Conservation (phyloP, 225 moss, liverwort and hornwort species). For the Takakia lepidozioides region DNA sequence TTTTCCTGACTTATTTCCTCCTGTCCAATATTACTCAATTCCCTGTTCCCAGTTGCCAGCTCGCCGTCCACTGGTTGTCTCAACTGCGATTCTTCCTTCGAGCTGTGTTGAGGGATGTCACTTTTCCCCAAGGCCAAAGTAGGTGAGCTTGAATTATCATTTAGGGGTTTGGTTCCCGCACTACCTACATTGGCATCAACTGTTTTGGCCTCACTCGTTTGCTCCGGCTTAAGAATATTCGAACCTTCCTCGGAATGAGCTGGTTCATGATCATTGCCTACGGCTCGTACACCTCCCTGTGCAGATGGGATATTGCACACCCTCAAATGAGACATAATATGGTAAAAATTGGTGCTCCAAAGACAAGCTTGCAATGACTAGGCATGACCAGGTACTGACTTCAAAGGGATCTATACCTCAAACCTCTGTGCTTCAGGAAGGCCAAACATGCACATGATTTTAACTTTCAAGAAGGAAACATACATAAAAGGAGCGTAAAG, state of each 20-base stretch:
- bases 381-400: too few species aligned
- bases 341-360: neutral
- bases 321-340: too few species aligned
- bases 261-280: slow-evolving; percentile 39
- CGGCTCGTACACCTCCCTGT: slow-evolving; percentile 53
- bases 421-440: too few species aligned
- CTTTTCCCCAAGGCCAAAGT: slow-evolving; percentile 18
- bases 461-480: too few species aligned
- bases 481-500: too few species aligned
- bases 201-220: slow-evolving; percentile 18
- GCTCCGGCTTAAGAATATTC: slow-evolving; percentile 24
- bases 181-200: slow-evolving; percentile 5
- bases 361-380: too few species aligned
- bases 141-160: slow-evolving; percentile 14
- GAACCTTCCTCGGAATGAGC: slow-evolving; percentile 22
- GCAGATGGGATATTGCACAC: too few species aligned
- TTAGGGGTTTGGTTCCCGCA: slow-evolving; percentile 21
- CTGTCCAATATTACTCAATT: slow-evolving; percentile 34
- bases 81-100: slow-evolving; percentile 17
- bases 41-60: slow-evolving; percentile 25
- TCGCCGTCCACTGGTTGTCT: slow-evolving; percentile 17
- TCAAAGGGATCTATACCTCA: too few species aligned
- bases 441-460: too few species aligned
- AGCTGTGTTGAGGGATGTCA: slow-evolving; percentile 24
- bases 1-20: slow-evolving; percentile 5